A percentile compares a stretch with the other conserved stretches of the same genome.
Conservation (phyloP, 345 rosid species). For the Melaleuca quinquenervia region DNA sequence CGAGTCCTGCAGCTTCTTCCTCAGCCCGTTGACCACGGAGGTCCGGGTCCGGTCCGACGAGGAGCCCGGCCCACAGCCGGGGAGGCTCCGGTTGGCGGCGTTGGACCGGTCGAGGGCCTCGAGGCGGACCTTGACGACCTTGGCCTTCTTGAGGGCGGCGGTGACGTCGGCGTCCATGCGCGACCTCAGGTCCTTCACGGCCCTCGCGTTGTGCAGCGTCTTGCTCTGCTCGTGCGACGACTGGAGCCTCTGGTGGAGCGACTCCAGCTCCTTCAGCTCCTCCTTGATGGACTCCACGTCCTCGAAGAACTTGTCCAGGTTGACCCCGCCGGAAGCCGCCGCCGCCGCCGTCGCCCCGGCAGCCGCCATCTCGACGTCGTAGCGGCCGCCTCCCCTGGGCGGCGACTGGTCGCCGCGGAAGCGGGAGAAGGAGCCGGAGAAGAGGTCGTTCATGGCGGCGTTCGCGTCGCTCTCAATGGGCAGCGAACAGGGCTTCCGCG, state of each 20-base stretch:
- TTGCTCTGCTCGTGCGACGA: constrained; percentile 65
- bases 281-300: constrained; percentile 75
- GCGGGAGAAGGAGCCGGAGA: constrained; percentile 37
- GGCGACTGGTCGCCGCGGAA: constrained; percentile 18
- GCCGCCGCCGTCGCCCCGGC: constrained; percentile 1
- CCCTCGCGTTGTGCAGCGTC: constrained; percentile 53
- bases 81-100: constrained; percentile 50
- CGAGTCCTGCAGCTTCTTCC: constrained; percentile 61
- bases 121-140: constrained; percentile 52
- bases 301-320: constrained; percentile 71
- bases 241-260: constrained; percentile 44
- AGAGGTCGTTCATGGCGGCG: constrained; percentile 24
- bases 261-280: constrained; percentile 57
- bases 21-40: constrained; percentile 67
- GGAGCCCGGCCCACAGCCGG: constrained; percentile 87
- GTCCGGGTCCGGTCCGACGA: constrained; percentile 74
- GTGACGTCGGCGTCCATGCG: constrained; percentile 53
- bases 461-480: neutral
- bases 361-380: constrained; percentile 20
- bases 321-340: constrained; percentile 30
- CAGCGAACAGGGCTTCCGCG: neutral
- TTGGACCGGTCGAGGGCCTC: constrained; percentile 74
- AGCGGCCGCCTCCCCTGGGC: constrained; percentile 6
- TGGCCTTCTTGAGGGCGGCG: constrained; percentile 60
- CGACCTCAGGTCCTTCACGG: constrained; percentile 51